Conservation (phyloP, 306 rosid species). For the Sechiopsis laciniata region DNA sequence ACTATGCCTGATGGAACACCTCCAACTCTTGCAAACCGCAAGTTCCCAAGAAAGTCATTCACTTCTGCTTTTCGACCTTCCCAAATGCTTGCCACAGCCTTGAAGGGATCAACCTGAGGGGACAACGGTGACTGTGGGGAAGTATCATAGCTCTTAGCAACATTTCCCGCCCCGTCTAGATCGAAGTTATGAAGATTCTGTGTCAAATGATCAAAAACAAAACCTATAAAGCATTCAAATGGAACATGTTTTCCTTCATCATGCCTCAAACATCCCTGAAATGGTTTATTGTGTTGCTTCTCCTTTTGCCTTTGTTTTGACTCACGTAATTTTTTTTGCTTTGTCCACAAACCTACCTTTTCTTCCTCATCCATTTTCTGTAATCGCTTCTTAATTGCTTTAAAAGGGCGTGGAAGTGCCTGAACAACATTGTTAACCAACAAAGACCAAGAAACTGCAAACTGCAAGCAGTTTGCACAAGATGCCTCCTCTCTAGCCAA, state of each 20-base stretch:
- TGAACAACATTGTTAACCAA: slow-evolving; percentile 62
- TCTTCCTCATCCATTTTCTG: slow-evolving; percentile 58
- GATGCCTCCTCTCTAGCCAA: slow-evolving; percentile 49
- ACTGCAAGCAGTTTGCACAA: slow-evolving; percentile 72
- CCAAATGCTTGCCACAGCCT: slow-evolving; percentile 45
- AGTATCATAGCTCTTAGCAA: slow-evolving; percentile 27
- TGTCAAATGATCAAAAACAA: slow-evolving; percentile 58
- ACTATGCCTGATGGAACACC: slow-evolving; percentile 66
- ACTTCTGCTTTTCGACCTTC: slow-evolving; percentile 65
- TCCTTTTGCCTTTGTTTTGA: slow-evolving; percentile 45
- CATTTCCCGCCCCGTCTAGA: slow-evolving; percentile 37
- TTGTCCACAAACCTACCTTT: slow-evolving; percentile 17
- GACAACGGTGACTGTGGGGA: slow-evolving; percentile 19
- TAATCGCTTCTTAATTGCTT: slow-evolving; percentile 55
- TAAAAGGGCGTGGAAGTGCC: slow-evolving; percentile 77
- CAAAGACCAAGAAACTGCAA: slow-evolving; percentile 74
- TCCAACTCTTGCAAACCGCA: slow-evolving; percentile 88
- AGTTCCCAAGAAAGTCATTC: slow-evolving; percentile 77
- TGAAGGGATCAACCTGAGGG: slow-evolving; percentile 45
- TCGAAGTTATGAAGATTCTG: slow-evolving; percentile 60
- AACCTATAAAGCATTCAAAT: slow-evolving; percentile 66
- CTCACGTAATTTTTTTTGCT: no score
- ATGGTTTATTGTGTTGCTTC: slow-evolving; percentile 29
- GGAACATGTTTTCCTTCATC: slow-evolving; percentile 55
- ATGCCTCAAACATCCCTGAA: slow-evolving; percentile 29